Evolutionary conservation across 2,329 filamentous ascomycete species (phyloP).

Genomic region (Ceratocystiopsis sp.): DNA sequence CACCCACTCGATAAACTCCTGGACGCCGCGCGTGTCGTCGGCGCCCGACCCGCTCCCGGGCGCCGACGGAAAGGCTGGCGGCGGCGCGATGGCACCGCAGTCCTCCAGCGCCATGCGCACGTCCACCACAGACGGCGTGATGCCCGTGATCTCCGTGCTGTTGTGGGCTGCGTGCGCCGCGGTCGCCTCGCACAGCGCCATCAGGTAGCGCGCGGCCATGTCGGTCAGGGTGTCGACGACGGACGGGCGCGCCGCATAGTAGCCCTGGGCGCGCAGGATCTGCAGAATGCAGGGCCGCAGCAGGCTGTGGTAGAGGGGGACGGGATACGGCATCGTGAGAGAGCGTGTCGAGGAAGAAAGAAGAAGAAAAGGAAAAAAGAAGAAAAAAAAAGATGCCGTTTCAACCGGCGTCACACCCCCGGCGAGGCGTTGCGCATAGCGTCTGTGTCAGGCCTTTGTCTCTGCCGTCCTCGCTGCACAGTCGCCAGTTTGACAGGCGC

Average conservation of each 20-base stretch:
- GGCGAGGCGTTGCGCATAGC: too few relatives aligned
- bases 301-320: slow-evolving; percentile 50
- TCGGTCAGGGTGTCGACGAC: slow-evolving; percentile 82
- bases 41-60: slow-evolving; percentile 22
- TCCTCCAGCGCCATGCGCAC: slow-evolving; percentile 75
- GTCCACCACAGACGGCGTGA: slow-evolving; percentile 53
- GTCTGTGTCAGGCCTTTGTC: too few relatives aligned
- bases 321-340: slow-evolving; percentile 25
- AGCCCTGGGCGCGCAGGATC: slow-evolving; percentile 80
- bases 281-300: slow-evolving; percentile 78
- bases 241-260: slow-evolving; percentile 63
- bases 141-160: slow-evolving; percentile 45
- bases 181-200: slow-evolving; percentile 55
- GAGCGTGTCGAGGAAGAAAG: not conserved
- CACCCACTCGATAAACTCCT: slow-evolving; percentile 67
- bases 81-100: slow-evolving; percentile 56
- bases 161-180: slow-evolving; percentile 54
- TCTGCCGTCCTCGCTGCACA: too few relatives aligned
- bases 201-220: slow-evolving; percentile 65
- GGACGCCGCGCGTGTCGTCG: slow-evolving; percentile 59
- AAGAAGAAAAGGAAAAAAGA: not conserved
- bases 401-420: too few relatives aligned
- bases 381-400: not conserved
- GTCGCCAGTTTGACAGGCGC: too few relatives aligned
- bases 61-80: slow-evolving; percentile 29